Evolutionary conservation across 768 basidiomycete species (phyloP), one percentile per base, ranked within the genome.

Genomic region (Sarcodon aspratus): DNA sequence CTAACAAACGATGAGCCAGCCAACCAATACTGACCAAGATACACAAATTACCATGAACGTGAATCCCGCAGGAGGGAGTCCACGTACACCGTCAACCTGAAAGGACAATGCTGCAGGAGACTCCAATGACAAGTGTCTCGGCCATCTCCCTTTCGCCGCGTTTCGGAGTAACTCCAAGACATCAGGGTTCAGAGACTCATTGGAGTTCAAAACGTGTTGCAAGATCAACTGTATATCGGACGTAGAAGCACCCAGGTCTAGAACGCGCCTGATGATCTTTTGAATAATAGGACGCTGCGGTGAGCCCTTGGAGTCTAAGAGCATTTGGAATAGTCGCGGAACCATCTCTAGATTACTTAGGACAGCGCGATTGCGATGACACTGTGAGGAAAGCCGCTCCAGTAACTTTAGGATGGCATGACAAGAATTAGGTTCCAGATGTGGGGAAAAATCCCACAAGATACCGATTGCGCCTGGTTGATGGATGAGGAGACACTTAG

Each of bases 61-160:
- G 57, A 88, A 78, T 0, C 87, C 89, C 10, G 72, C 62, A 1
- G 67, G 55, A 0, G 84, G 80, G 40, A 88, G 61, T 0, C 76
- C 75, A 50, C 72, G 74, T 34, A 63, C 59, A n/a, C 62, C 66
- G n/a, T 69, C 66, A 42, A 79, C 73, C 1, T 64, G 62, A 33
- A 82, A 59, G 3, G 69, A 65, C 6, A 88, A 54, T 8, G 74
- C 65, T 3, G 82, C 75, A 6, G 66, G 60, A 1, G 73, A 72
- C 58, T 80, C 79, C 55, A 90, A 65, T 3, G 79, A 84, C 51
- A 92, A 75, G 59, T 91, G 88, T 49, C 80, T 76, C 0, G 84
- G 78, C 89, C 88, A 91, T 33, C 79, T 73, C 36, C 79, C 79
- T 61, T 78, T 82, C 72, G 86, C 80, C 3, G 78, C 79, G 43